Evolutionary conservation across 2,329 filamentous ascomycete species (phyloP).

Genomic region (Fusarium torreyae): DNA sequence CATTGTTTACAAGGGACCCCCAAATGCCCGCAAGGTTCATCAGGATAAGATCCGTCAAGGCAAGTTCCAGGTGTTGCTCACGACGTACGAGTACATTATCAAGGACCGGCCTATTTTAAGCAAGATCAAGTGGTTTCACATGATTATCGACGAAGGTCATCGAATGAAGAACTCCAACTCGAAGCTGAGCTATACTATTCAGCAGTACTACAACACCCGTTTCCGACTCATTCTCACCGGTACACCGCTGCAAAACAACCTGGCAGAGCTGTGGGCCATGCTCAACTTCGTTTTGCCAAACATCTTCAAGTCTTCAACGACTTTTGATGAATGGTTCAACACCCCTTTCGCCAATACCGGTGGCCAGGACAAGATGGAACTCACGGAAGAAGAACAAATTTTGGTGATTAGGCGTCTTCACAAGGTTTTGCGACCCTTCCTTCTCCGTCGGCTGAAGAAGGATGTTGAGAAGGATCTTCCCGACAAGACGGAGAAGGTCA

Average conservation of each 20-base stretch:
- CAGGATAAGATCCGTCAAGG: conserved; percentile 96
- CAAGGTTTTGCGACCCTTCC: conserved; percentile 96
- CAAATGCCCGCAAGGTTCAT: conserved; percentile 87
- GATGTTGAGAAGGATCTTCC: conserved; percentile 99
- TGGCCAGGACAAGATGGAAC: conserved; percentile 97
- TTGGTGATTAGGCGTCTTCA: conserved; percentile 98
- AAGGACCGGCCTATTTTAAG: conserved; percentile 95
- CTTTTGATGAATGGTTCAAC: conserved; percentile 99
- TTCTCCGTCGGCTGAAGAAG: conserved; percentile 98
- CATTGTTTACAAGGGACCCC: conserved; percentile 97
- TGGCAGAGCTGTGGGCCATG: conserved; percentile 96
- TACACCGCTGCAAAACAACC: conserved; percentile 96
- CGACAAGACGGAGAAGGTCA: conserved; percentile 98
- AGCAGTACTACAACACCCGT: conserved; percentile 93
- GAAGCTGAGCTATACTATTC: conserved; percentile 94
- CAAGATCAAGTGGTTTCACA: conserved; percentile 99
- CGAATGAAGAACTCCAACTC: conserved; percentile 99
- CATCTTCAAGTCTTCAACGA: conserved; percentile 99
- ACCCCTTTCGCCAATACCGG: conserved; percentile 99
- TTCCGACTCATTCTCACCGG: conserved; percentile 98
- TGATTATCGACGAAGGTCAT: conserved; percentile 99
- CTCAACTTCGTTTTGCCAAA: conserved; percentile 98
- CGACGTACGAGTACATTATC: conserved; percentile 99
- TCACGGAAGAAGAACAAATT: conserved; percentile 99
- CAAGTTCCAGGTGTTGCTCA: conserved; percentile 95